phyloP scores from a whole-genome alignment of 2,329 filamentous ascomycete species.

The Apiospora pterosperma region DNA sequence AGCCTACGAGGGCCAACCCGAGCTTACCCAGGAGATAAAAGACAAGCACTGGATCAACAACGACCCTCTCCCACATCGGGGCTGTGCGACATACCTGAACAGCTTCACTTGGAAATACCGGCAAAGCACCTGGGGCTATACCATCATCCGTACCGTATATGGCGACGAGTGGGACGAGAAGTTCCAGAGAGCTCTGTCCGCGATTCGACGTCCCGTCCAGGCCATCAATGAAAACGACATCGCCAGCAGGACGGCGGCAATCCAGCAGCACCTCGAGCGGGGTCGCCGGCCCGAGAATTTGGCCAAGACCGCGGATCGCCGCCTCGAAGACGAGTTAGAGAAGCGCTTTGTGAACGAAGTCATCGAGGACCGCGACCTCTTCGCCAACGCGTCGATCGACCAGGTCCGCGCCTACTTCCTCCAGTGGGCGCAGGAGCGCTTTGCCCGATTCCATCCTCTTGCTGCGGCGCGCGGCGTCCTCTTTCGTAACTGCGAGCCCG shows the following conservation, averaged over 20 bases:
- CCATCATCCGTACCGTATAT: background rate
- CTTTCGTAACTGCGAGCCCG: background rate
- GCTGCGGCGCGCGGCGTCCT: background rate
- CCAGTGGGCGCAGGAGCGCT: background rate
- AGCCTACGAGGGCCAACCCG: background rate
- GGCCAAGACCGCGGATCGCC: background rate
- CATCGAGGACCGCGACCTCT: background rate
- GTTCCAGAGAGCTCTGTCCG: background rate
- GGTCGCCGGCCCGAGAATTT: background rate
- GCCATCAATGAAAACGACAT: background rate
- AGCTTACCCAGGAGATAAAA: background rate
- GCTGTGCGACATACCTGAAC: background rate
- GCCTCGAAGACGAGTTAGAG: background rate
- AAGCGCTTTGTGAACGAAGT: background rate
- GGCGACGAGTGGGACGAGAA: background rate
- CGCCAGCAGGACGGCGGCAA: background rate
- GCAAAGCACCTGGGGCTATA: background rate
- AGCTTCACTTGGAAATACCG: background rate
- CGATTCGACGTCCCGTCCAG: background rate
- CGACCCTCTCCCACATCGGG: background rate
- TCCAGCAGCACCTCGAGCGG: background rate
- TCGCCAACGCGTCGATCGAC: background rate
- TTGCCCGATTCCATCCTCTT: background rate
- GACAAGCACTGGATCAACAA: background rate
- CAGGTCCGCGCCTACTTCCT: background rate